Conservation (phyloP, 2,329 filamentous ascomycete species). For the Scedosporium dehoogii region DNA sequence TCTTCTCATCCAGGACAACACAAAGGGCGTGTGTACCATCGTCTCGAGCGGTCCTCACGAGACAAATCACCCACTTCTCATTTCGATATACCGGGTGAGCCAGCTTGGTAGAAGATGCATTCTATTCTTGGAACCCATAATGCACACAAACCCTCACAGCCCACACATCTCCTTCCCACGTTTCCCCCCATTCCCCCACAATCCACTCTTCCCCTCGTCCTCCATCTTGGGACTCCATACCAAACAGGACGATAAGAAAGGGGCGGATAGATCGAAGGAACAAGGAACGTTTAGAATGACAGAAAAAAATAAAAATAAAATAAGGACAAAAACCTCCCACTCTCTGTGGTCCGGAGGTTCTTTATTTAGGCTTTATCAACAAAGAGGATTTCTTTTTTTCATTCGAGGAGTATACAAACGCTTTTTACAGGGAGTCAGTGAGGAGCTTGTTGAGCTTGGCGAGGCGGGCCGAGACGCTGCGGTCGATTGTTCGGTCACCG, state of each 20-base stretch:
- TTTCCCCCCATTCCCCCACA: not conserved
- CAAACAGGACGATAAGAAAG: too few species aligned
- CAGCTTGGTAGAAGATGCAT: not conserved
- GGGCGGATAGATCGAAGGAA: too few species aligned
- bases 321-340: too few species aligned
- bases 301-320: too few species aligned
- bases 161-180: not conserved
- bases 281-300: too few species aligned
- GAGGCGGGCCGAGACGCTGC: constrained; percentile 89
- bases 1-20: too few species aligned
- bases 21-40: too few species aligned
- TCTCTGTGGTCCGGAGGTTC: too few species aligned
- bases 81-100: not conserved
- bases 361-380: not conserved
- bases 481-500: constrained; percentile 95
- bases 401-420: not conserved
- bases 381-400: not conserved
- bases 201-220: not conserved
- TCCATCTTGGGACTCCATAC: too few species aligned
- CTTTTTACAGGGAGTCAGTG: constrained; percentile 82
- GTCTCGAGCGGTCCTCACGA: too few species aligned
- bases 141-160: not conserved
- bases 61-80: too few species aligned
- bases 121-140: not conserved
- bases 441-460: constrained; percentile 99